Evolutionary conservation across 2,329 filamentous ascomycete genomes (phyloP), one percentile per base, ranked within the genome.

Genomic region (Pestalotiopsis sp.): DNA sequence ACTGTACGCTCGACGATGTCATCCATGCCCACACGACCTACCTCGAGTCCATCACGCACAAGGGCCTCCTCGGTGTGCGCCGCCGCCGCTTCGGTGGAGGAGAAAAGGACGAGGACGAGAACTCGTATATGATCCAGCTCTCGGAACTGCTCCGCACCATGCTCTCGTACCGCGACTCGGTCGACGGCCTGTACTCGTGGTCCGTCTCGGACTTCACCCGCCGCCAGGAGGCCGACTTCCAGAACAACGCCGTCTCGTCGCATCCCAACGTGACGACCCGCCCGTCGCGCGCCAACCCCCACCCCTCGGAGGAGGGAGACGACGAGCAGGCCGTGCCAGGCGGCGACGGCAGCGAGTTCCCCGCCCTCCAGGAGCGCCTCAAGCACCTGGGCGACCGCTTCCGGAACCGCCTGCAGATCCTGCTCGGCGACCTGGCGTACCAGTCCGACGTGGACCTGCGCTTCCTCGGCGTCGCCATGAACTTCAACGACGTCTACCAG

Each of bases 401-500:
- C 82, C 87, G 89, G 69, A 86, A 87, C 1, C 88, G 92, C 35
- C 86, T 98, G 62, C 94, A 94, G 77, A 84, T 94, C 55, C 82
- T 99, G 66, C 83, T 99, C 3, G 94, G 96, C 14, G 97, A 99
- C 78, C 80, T 99, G 70, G 92, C 94, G 9, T 95, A 97, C 80
- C 95, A 98, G 80, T 91, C 94, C 0, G 96, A 99, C 78, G 91
- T 94, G 64, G 96, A 99, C 78, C 93, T 99, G 90, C 87, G 95
- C 66, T 98, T 98, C 84, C 82, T 99, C 72, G 96, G 94, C 52
- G 94, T 98, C 60, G 93, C 96, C 55, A 98, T 99, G 94, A 99
- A 98, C 81, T 99, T 98, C 81, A 99, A 99, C 80, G 95, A 98
- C 78, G 92, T 97, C 30, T 98, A 98, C 79, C 88, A 93, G 79